Conservation (phyloP, 768 basidiomycete genomes). For the Mrakia frigida region DNA sequence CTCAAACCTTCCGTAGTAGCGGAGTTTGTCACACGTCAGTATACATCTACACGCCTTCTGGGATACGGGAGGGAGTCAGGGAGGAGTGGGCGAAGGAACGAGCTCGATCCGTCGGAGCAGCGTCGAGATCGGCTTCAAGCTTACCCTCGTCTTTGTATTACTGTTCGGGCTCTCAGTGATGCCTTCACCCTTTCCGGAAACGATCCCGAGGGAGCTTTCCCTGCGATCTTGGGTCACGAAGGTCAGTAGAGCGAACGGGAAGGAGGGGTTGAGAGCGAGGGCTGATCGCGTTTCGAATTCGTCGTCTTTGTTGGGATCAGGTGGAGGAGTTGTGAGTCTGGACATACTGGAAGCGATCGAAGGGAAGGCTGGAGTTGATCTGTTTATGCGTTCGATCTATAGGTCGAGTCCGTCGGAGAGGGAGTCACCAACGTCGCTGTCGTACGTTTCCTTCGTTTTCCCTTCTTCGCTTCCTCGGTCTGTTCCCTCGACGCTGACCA, state of each 20-base stretch:
- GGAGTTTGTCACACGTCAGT: constrained; percentile 86
- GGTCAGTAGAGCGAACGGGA: constrained; percentile 46
- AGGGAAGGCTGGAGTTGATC: background rate
- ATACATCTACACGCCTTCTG: background rate
- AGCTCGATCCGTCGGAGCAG: background rate
- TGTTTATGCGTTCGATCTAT: background rate
- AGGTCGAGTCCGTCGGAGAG: constrained; percentile 97
- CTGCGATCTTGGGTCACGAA: constrained; percentile 75
- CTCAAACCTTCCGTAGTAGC: constrained; percentile 49
- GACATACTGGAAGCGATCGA: too few relatives aligned
- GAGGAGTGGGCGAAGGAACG: background rate
- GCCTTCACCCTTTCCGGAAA: constrained; percentile 94
- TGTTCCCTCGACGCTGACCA: background rate
- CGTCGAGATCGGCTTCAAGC: background rate
- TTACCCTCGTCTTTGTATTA: too few relatives aligned
- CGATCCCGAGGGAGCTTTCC: constrained; percentile 70
- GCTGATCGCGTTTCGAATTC: too few relatives aligned
- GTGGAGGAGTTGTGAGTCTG: constrained; percentile 28
- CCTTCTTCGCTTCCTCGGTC: too few relatives aligned
- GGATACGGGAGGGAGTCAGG: background rate
- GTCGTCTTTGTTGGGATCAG: background rate
- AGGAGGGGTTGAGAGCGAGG: background rate
- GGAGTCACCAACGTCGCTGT: constrained; percentile 75
- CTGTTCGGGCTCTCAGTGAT: constrained; percentile 49
- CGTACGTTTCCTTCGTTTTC: constrained; percentile 40